A percentile compares a stretch with the other conserved stretches of the same genome.
phyloP scores from a whole-genome alignment of 169 alveolate species.

The Eimeria acervulina region DNA sequence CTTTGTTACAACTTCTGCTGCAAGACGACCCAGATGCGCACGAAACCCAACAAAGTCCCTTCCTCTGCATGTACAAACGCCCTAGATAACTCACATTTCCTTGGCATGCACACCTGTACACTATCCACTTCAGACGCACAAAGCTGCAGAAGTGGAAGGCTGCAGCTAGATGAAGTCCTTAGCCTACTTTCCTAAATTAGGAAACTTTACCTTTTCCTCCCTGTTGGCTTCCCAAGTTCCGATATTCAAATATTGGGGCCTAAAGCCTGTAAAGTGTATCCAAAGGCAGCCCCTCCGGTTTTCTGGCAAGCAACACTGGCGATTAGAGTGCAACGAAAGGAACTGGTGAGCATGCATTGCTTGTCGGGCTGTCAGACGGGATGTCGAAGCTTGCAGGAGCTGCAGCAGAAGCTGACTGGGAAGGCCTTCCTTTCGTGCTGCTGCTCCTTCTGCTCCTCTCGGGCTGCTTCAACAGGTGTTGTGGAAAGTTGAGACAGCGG shows the following conservation, averaged over 20 bases:
- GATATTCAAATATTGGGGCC: not conserved
- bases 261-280: not conserved
- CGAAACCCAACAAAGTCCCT: not conserved
- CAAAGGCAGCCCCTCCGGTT: not conserved
- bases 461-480: not conserved
- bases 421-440: not conserved
- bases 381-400: not conserved
- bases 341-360: not conserved
- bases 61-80: not conserved
- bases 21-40: not conserved
- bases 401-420: not conserved
- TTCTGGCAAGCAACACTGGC: not conserved
- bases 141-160: not conserved
- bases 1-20: not conserved
- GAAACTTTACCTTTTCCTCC: not conserved
- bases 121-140: not conserved
- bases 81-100: not conserved
- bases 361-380: not conserved
- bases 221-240: not conserved
- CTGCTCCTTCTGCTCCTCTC: not conserved
- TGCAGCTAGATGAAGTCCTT: not conserved
- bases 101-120: not conserved
- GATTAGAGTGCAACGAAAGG: not conserved
- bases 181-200: not conserved
- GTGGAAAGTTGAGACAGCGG: not conserved